Conservation (phyloP, 2,329 filamentous ascomycete genomes). For the Penicillium sp. region DNA sequence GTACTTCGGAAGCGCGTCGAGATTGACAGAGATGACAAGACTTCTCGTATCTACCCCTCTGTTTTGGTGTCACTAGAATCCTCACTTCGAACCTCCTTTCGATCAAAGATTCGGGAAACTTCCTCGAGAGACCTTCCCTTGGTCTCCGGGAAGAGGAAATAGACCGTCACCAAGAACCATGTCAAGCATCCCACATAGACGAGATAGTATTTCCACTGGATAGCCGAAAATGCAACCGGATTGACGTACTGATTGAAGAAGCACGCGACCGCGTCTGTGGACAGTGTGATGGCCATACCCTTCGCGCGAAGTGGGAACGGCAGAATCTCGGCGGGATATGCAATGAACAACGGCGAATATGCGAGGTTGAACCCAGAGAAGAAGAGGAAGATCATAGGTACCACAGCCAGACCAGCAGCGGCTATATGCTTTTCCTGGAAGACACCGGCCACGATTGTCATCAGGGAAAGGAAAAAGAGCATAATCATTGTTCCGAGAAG, state of each 20-base stretch:
- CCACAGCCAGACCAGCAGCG: constrained; percentile 38
- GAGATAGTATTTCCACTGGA: constrained; percentile 52
- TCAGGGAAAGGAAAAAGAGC: constrained; percentile 33
- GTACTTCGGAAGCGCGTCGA: neutral
- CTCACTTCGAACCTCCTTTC: constrained; percentile 2
- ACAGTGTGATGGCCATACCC: constrained; percentile 39
- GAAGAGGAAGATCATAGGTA: constrained; percentile 46
- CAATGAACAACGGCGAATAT: constrained; percentile 36
- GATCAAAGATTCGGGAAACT: constrained; percentile 31
- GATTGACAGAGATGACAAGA: neutral
- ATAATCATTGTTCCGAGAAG: constrained; percentile 29
- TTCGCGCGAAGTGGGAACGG: constrained; percentile 47
- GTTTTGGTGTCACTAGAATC: constrained; percentile 3
- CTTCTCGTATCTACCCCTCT: neutral
- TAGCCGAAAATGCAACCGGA: constrained; percentile 47
- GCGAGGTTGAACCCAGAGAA: constrained; percentile 40
- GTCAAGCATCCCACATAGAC: constrained; percentile 48
- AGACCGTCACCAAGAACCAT: constrained; percentile 43
- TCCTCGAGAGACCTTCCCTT: constrained; percentile 35
- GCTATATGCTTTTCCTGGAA: constrained; percentile 31
- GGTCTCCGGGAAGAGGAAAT: constrained; percentile 45
- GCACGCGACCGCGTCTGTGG: constrained; percentile 37
- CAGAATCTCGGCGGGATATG: constrained; percentile 41
- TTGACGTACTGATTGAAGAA: constrained; percentile 53
- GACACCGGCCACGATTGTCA: constrained; percentile 31